Evolutionary conservation across 768 basidiomycete genomes (phyloP).

Genomic region (Agaricus sinodeliciosus): DNA sequence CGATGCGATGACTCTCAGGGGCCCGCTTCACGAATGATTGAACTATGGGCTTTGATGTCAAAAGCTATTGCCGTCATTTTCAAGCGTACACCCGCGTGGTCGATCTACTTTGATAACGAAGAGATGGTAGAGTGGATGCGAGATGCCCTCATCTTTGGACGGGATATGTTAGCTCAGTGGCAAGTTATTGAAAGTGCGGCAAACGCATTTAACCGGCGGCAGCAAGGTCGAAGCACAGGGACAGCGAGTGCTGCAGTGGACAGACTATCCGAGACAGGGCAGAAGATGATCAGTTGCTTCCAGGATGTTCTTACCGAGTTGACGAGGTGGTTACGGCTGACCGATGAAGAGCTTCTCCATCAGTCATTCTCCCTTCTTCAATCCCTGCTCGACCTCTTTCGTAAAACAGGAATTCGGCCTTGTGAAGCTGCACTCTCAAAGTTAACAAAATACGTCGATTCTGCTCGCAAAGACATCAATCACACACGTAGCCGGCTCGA

Average conservation of each 20-base stretch:
- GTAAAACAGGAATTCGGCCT: slow-evolving; percentile 51
- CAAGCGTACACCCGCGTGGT: slow-evolving; percentile 78
- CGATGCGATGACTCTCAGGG: slow-evolving; percentile 34
- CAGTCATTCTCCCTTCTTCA: slow-evolving; percentile 83
- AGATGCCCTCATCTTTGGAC: slow-evolving; percentile 90
- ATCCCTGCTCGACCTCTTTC: slow-evolving; percentile 72
- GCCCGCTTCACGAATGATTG: slow-evolving; percentile 49
- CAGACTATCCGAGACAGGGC: slow-evolving; percentile 49
- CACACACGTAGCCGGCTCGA: slow-evolving; percentile 49
- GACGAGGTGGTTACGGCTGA: slow-evolving; percentile 84
- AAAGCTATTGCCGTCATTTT: slow-evolving; percentile 79
- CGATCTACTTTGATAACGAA: slow-evolving; percentile 67
- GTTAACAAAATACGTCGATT: slow-evolving; percentile 58
- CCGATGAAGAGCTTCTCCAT: slow-evolving; percentile 86
- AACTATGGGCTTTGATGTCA: slow-evolving; percentile 81
- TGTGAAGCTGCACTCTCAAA: slow-evolving; percentile 51
- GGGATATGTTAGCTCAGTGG: slow-evolving; percentile 79
- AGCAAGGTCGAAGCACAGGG: slow-evolving; percentile 16
- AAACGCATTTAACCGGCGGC: slow-evolving; percentile 19
- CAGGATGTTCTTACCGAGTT: slow-evolving; percentile 77
- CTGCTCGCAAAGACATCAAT: slow-evolving; percentile 45
- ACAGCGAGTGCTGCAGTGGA: slow-evolving; percentile 26
- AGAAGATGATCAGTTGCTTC: slow-evolving; percentile 71
- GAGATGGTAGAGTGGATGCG: slow-evolving; percentile 98
- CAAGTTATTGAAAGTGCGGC: slow-evolving; percentile 71